Base-by-base conservation (phyloP, 306 rosid genomes). In the Luffa aegyptiaca region DNA sequence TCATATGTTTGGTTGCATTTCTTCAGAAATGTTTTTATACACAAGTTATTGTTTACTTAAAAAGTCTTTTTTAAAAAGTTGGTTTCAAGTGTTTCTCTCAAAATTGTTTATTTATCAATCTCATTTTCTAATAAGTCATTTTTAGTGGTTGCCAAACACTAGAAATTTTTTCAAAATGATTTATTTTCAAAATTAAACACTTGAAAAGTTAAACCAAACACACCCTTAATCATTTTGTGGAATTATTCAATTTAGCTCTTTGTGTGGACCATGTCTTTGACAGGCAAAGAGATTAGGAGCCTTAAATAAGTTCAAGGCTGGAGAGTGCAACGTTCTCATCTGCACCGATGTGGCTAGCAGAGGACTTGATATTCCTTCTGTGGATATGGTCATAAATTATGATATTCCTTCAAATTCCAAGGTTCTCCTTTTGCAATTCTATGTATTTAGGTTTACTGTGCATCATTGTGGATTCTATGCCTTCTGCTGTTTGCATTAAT, bases 311-410 rank as follows among this genome's bases (percentile, higher is more conserved):
- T 94, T 94, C 89, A 94, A 91, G 88, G 89, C 96, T 8, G 97
- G 98, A 42, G 88, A 86, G 41, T 87, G 90, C 86, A 94, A 91
- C 82, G 85, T 88, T 80, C 97, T 94, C 78, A 82, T 94, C 56
- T 91, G 97, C 85, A 94, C 98, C 37, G 97, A 94, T 58, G 97
- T 91, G 81, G 97, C 97, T 45, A 92, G 98, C 82, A 87, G 97
- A 86, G 97, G 98, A 77, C 85, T 94, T 59, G 98, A 94, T 86
- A 91, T 90, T 68, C 97, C 97, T 31, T 73, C 91, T 0, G 93
- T 94, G 10, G 97, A 94, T 83, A 63, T 91, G 91, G 97, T 94
- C 79, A 94, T 94, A 74, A 94, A 92, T 85, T 94, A 92, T 82
- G 97, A 94, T 71, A 91, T 92, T 68, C 97, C 98, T 46, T 56